Percentiles rank a stretch among this genome's conserved stretches.
Conservation (phyloP, 2,329 filamentous ascomycete genomes). For the Cladophialophora yegresii region DNA sequence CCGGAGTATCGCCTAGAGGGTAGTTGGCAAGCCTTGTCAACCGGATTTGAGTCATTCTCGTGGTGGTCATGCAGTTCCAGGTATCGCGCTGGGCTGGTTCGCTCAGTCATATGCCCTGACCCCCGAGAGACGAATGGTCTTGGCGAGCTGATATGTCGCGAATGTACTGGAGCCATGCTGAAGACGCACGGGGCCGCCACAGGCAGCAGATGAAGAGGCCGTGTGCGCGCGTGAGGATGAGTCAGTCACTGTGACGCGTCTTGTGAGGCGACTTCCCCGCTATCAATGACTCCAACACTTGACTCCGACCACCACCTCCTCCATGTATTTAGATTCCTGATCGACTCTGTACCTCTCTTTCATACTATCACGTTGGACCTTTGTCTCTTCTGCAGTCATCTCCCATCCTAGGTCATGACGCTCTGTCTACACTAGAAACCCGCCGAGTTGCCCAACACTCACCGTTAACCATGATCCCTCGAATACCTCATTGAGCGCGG, state of each 20-base stretch:
- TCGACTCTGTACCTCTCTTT: neutral
- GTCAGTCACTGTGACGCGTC: constrained; percentile 5
- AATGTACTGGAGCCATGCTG: neutral
- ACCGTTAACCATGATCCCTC: constrained; percentile 44
- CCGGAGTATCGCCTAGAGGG: neutral
- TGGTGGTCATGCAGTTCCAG: neutral
- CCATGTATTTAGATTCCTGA: constrained; percentile 8
- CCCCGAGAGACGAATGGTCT: neutral
- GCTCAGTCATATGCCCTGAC: neutral
- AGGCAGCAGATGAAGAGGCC: constrained; percentile 1
- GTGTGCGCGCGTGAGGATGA: constrained; percentile 8
- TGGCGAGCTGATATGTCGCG: neutral
- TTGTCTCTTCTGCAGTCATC: neutral
- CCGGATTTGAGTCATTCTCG: neutral
- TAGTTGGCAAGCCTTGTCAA: neutral
- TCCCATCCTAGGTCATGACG: constrained; percentile 14
- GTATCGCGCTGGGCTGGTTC: neutral
- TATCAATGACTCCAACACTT: constrained; percentile 22
- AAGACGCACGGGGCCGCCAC: neutral
- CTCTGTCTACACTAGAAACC: constrained; percentile 15
- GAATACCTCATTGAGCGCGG: constrained; percentile 47
- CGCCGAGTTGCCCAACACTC: neutral
- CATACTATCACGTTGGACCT: neutral
- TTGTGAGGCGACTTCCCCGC: constrained; percentile 7
- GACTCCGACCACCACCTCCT: neutral